These are phyloP conservation scores for Chlamydomonas reinhardtii DNA, from an alignment of 163 green algal species.

Conservation along the genomic window DNA sequence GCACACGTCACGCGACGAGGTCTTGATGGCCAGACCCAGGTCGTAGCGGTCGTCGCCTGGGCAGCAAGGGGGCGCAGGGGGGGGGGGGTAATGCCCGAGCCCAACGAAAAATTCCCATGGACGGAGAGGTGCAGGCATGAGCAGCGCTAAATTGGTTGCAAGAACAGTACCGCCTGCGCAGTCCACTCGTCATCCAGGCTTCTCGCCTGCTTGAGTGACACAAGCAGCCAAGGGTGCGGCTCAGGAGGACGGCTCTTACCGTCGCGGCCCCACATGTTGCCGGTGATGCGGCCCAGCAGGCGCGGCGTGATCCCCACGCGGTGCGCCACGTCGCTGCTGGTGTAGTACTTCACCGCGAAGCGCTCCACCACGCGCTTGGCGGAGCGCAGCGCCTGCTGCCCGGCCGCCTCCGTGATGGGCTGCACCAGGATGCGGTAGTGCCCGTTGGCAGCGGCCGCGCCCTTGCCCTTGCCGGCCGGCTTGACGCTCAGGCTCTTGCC, in stretches of 20 bases:
- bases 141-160: too few relatives aligned
- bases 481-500: conserved; percentile 37
- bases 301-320: conserved; percentile 72
- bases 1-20: conserved; percentile 72
- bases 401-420: conserved; percentile 8
- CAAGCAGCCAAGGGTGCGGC: too few relatives aligned
- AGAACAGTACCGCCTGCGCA: too few relatives aligned
- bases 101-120: too few relatives aligned
- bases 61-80: background rate
- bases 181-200: too few relatives aligned
- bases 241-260: too few relatives aligned
- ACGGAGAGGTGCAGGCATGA: too few relatives aligned
- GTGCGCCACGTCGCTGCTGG: conserved; percentile 30
- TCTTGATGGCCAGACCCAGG: conserved; percentile 89
- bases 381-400: conserved; percentile 18
- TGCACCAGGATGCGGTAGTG: conserved; percentile 44
- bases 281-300: conserved; percentile 83
- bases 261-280: conserved; percentile 77
- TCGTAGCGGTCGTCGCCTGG: conserved; percentile 74
- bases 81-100: too few relatives aligned
- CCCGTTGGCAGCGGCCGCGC: conserved; percentile 23
- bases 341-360: conserved; percentile 43
- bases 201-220: too few relatives aligned
- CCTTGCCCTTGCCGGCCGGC: background rate
- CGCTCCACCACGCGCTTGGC: conserved; percentile 43